Percentiles rank a stretch among this genome's conserved stretches.
Conservation (phyloP, 495 filamentous ascomycete genomes). For the Xylaria venustula region DNA sequence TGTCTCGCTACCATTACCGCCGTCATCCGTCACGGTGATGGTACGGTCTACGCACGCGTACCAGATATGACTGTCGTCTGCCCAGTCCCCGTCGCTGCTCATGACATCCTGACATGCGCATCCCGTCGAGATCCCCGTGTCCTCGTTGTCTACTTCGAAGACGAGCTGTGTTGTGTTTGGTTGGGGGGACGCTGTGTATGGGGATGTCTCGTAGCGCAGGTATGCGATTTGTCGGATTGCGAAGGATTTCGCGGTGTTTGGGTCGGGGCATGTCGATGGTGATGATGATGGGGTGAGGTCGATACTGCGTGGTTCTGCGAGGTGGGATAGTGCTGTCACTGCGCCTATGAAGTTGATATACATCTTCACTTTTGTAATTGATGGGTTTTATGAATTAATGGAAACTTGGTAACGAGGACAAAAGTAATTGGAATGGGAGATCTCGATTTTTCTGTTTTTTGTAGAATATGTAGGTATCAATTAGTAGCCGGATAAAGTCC, state of each 20-base stretch:
- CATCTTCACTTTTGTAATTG: neutral
- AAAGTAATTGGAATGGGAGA: neutral
- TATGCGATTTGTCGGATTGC: conserved; percentile 9
- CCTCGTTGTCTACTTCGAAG: conserved; percentile 20
- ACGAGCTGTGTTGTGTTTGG: conserved; percentile 23
- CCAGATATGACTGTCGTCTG: conserved; percentile 17
- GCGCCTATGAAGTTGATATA: neutral
- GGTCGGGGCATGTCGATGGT: conserved; percentile 8
- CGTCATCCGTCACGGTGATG: conserved; percentile 5
- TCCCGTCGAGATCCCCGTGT: conserved; percentile 17
- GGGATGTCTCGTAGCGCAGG: conserved; percentile 8
- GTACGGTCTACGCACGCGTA: conserved; percentile 14
- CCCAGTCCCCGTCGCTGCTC: conserved; percentile 5
- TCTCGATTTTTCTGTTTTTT: neutral
- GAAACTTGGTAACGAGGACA: neutral
- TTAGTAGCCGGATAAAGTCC: conserved; percentile 6
- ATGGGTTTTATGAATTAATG: neutral
- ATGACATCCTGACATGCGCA: conserved; percentile 14
- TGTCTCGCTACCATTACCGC: too few species aligned
- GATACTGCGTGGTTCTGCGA: neutral
- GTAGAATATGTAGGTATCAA: too few species aligned
- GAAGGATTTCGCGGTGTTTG: conserved; percentile 18
- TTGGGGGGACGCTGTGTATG: neutral
- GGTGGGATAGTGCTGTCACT: neutral
- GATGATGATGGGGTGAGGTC: neutral